Conservation (phyloP, 1,284 basidiomycete species). For the Puccinia hordei region DNA sequence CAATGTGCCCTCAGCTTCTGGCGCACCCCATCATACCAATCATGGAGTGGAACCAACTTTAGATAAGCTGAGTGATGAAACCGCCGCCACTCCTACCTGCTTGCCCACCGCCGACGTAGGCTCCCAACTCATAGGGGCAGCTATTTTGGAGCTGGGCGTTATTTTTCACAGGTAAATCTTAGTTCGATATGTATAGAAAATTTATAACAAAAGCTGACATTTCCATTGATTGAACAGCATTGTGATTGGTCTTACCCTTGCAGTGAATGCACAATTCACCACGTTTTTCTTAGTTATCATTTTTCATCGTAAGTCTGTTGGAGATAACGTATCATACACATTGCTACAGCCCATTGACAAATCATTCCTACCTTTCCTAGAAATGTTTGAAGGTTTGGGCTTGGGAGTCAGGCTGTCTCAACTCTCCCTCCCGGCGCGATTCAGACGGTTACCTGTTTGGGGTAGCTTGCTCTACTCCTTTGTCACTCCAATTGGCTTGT, state of each 20-base stretch:
- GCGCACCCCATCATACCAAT: background rate
- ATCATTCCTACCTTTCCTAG: background rate
- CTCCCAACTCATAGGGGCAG: constrained; percentile 81
- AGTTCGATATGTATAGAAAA: background rate
- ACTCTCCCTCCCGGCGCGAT: constrained; percentile 21
- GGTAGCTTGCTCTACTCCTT: constrained; percentile 36
- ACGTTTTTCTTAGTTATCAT: constrained; percentile 85
- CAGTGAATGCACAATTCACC: constrained; percentile 77
- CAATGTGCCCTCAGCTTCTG: background rate
- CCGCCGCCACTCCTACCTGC: constrained; percentile 28
- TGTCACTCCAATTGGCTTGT: constrained; percentile 37
- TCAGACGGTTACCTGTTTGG: background rate
- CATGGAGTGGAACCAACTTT: background rate
- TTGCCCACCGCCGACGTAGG: constrained; percentile 61
- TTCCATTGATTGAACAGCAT: constrained; percentile 60
- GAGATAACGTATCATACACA: background rate
- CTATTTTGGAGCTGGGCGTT: constrained; percentile 87
- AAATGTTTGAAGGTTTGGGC: constrained; percentile 49
- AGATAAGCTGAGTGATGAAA: constrained; percentile 14
- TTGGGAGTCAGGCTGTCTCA: constrained; percentile 43
- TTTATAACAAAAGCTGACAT: constrained; percentile 15
- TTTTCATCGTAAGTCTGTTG: constrained; percentile 61
- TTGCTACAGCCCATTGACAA: background rate
- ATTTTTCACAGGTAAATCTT: constrained; percentile 68
- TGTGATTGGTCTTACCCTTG: constrained; percentile 89